Evolutionary conservation across 805 yeast genomes (phyloP).

Genomic region (Candida methanosorbosa): DNA sequence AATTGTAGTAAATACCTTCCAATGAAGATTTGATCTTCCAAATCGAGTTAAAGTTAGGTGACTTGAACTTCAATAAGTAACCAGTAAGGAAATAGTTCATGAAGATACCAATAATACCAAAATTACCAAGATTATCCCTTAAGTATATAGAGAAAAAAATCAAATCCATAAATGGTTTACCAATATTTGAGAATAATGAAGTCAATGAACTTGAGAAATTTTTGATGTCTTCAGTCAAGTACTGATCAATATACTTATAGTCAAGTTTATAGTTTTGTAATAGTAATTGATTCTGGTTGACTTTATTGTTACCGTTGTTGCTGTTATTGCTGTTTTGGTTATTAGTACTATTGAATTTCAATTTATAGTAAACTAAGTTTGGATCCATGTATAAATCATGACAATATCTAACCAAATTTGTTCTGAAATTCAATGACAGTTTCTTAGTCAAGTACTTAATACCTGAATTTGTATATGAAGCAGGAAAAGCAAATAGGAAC

Average conservation of each 20-base stretch:
- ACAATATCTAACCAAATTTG: conserved; percentile 73
- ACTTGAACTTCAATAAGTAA: conserved; percentile 53
- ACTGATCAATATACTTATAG: conserved; percentile 70
- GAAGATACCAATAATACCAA: conserved; percentile 79
- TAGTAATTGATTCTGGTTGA: too few relatives aligned
- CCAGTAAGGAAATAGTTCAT: conserved; percentile 78
- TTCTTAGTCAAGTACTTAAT: conserved; percentile 73
- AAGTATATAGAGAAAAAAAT: conserved; percentile 77
- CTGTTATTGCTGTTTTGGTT: not conserved
- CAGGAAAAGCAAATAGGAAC: conserved; percentile 88
- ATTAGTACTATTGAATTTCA: conserved; percentile 47
- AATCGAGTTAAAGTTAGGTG: conserved; percentile 81
- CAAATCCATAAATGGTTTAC: conserved; percentile 85
- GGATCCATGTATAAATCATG: conserved; percentile 85
- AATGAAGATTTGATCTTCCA: conserved; percentile 65
- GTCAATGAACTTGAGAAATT: conserved; percentile 76
- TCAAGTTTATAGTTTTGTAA: conserved; percentile 23
- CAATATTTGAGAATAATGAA: conserved; percentile 77
- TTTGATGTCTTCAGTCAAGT: conserved; percentile 76
- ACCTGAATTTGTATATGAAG: conserved; percentile 85
- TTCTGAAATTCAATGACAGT: conserved; percentile 75
- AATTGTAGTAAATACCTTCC: conserved; percentile 85
- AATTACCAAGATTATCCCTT: conserved; percentile 76
- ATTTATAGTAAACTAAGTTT: conserved; percentile 74
- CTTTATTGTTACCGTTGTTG: conserved; percentile 16